Base-by-base conservation (phyloP, 129 eudicot genomes). In the Mikania micrantha region DNA sequence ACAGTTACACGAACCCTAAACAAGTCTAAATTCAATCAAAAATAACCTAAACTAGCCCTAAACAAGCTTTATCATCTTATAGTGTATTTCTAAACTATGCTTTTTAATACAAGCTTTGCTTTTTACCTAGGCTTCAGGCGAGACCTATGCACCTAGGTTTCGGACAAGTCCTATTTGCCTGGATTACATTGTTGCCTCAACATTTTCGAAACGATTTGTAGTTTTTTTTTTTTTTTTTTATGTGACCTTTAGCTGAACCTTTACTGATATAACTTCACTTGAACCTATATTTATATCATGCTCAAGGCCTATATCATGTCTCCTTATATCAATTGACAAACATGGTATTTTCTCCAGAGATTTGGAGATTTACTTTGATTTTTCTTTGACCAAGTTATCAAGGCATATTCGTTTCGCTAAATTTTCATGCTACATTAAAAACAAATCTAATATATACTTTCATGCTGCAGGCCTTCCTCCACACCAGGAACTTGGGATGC, bases 401-500 rank as follows among this genome's bases (percentile, higher is more conserved):
- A 20, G 13, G 28, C 69, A 4, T 12, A 64, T 60, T 60, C 19
- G 5, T 22, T 63, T 27, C 21, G 24, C 28, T 52, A 12, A 20
- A 38, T 39, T 17, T 2, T 22, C 2, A 32, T 25, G 36, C 4
- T 54, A 19, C 19, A 45, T 34, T 12, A 31, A 19, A 48, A 16
- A 24, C 74, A 10, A 10, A 28, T 29, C 24, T 44, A 5, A 48
- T 57, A 2, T 64, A 35, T 74, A 34, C 66, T 48, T 66, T 76
- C 38, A 40, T n/a, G 56, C 39, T 80, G 31, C 84, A 91, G 98
- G 74, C 68, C 96, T 88, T 64, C 98, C 98, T 44, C 89, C 96
- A 64, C 98, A 92, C 75, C 95, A 88, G 72, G 98, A 88, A 67
- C 57, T 92, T 67, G 98, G 98, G 73, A 93, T 93, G 99, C 99